Percentiles rank a stretch among this genome's conserved stretches.
These are phyloP conservation scores for Cryptosporidium viatorum DNA, from an alignment of 169 alveolate genomes.

Conservation along the genomic window DNA sequence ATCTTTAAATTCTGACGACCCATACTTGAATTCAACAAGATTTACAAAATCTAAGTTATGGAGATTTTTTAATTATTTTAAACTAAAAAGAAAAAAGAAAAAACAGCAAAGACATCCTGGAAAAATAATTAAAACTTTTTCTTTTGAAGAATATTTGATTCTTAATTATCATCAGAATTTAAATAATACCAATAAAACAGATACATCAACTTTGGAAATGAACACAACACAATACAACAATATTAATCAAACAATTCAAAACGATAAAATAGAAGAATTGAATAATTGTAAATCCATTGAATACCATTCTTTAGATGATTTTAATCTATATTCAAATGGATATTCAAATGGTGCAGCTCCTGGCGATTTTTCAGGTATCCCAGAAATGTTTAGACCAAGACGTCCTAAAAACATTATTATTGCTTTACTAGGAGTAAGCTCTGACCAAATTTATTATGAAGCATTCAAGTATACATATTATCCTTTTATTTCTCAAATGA, in stretches of 20 bases:
- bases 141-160: conserved; percentile 57
- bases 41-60: conserved; percentile 34
- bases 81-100: conserved; percentile 4
- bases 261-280: background rate
- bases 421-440: conserved; percentile 49
- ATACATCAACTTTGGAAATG: background rate
- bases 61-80: conserved; percentile 44
- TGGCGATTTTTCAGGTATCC: conserved; percentile 41
- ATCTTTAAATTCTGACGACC: conserved; percentile 8
- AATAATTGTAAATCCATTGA: background rate
- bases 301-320: background rate
- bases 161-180: conserved; percentile 12
- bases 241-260: background rate
- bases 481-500: conserved; percentile 57
- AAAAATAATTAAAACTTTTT: background rate
- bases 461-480: conserved; percentile 63
- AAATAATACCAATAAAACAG: background rate
- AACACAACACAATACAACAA: background rate
- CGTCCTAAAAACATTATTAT: conserved; percentile 61
- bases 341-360: conserved; percentile 20
- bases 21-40: conserved; percentile 39
- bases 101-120: conserved; percentile 21
- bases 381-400: conserved; percentile 12
- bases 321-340: background rate
- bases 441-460: conserved; percentile 56